These are phyloP conservation scores for Carex parvula DNA, from an alignment of 176 grass and related monocot genomes.

Conservation along the genomic window DNA sequence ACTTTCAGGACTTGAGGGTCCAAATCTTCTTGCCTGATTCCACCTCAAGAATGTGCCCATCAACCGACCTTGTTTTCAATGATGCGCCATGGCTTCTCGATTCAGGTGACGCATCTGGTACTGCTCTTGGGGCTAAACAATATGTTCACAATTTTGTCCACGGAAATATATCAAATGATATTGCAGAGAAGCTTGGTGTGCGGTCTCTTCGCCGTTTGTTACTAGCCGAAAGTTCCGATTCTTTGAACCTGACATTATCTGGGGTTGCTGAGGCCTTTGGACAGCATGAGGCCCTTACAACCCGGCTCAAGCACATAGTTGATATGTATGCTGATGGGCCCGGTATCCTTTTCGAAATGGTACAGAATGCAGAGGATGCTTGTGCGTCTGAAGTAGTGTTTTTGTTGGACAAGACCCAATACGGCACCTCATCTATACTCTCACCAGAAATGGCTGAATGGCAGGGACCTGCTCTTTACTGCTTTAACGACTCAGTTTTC, in stretches of 20 bases:
- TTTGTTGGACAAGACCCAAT: slow-evolving; percentile 91
- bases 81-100: slow-evolving; percentile 95
- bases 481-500: slow-evolving; percentile 93
- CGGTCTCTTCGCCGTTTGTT: slow-evolving; percentile 87
- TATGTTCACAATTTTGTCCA: slow-evolving; percentile 96
- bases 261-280: slow-evolving; percentile 96
- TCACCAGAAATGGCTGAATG: slow-evolving; percentile 99
- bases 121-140: slow-evolving; percentile 48
- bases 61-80: slow-evolving; percentile 91
- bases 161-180: slow-evolving; percentile 92
- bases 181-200: slow-evolving; percentile 89
- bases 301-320: slow-evolving; percentile 89
- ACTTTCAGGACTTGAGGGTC: slow-evolving; percentile 72
- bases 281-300: slow-evolving; percentile 97
- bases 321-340: slow-evolving; percentile 99
- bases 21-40: slow-evolving; percentile 91
- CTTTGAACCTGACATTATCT: slow-evolving; percentile 95
- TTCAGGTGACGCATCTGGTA: slow-evolving; percentile 49
- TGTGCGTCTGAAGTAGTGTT: slow-evolving; percentile 96
- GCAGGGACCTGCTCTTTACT: slow-evolving; percentile 97
- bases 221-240: slow-evolving; percentile 98
- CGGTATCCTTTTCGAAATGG: slow-evolving; percentile 95
- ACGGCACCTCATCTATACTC: slow-evolving; percentile 95
- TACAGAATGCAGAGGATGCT: slow-evolving; percentile 98
- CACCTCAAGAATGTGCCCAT: slow-evolving; percentile 74